These are phyloP conservation scores for Aspergillus neoniger DNA, from an alignment of 2,329 filamentous ascomycete genomes.

Conservation along the genomic window DNA sequence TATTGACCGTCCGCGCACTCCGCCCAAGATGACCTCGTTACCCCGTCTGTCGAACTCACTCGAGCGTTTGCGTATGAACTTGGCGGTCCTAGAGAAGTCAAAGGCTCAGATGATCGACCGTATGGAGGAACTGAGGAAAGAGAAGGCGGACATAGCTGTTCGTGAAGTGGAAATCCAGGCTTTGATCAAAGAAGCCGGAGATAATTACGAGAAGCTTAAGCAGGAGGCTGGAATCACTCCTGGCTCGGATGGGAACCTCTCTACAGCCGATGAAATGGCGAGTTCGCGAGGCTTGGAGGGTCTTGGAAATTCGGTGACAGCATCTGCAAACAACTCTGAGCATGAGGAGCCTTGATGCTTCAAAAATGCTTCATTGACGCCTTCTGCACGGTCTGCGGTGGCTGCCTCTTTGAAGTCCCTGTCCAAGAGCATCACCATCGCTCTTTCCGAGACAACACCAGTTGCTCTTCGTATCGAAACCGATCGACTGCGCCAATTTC, in stretches of 20 bases:
- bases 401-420: not conserved
- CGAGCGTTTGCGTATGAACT: slow-evolving; percentile 61
- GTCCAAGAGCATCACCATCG: not conserved
- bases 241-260: slow-evolving; percentile 26
- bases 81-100: slow-evolving; percentile 65
- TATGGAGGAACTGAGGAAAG: slow-evolving; percentile 67
- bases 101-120: slow-evolving; percentile 62
- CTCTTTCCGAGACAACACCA: slow-evolving; percentile 12
- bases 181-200: slow-evolving; percentile 76
- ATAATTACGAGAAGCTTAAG: slow-evolving; percentile 64
- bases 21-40: slow-evolving; percentile 74
- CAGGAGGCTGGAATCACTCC: slow-evolving; percentile 42
- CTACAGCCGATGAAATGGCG: slow-evolving; percentile 31
- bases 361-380: not conserved
- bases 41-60: slow-evolving; percentile 71
- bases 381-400: not conserved
- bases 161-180: slow-evolving; percentile 79
- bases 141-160: slow-evolving; percentile 67
- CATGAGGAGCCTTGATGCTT: slow-evolving; percentile 15
- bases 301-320: slow-evolving; percentile 35
- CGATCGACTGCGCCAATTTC: not conserved
- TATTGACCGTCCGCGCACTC: slow-evolving; percentile 55
- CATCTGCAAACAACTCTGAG: slow-evolving; percentile 29
- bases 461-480: not conserved
- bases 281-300: slow-evolving; percentile 41